These are phyloP conservation scores for Parasitella parasitica DNA, from an alignment of 371 early-diverging fungal genomes.

Conservation along the genomic window DNA sequence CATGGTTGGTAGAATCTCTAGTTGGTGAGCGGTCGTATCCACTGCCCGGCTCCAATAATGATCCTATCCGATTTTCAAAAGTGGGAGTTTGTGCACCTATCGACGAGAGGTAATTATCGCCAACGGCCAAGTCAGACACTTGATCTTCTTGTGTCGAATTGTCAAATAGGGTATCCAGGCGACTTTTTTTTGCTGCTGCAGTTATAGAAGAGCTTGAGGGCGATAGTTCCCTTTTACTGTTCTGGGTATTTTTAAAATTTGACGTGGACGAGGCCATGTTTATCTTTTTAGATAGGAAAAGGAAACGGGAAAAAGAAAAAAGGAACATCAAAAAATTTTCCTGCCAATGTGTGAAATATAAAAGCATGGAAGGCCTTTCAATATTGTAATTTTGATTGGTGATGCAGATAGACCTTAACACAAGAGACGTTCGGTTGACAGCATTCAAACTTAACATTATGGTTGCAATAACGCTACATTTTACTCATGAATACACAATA, in stretches of 20 bases:
- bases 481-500: not conserved
- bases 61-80: not conserved
- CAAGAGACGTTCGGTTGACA: not conserved
- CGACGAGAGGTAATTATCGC: not conserved
- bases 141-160: not conserved
- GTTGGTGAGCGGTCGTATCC: constrained; percentile 2
- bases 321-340: not conserved
- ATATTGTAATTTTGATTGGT: not conserved
- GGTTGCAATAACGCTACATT: no score
- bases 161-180: constrained; percentile 7
- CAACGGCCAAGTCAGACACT: not conserved
- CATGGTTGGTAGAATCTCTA: not conserved
- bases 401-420: not conserved
- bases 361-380: not conserved
- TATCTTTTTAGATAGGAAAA: not conserved
- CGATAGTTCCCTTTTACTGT: constrained; percentile 5
- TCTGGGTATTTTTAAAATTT: not conserved
- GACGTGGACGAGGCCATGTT: not conserved
- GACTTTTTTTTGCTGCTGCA: not conserved
- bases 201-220: not conserved
- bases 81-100: constrained; percentile 3
- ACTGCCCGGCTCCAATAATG: not conserved
- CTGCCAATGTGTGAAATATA: not conserved
- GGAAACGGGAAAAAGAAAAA: not conserved
- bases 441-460: no score